Conservation (phyloP, 176 grass and related monocot species). For the Phoenix dactylifera region DNA sequence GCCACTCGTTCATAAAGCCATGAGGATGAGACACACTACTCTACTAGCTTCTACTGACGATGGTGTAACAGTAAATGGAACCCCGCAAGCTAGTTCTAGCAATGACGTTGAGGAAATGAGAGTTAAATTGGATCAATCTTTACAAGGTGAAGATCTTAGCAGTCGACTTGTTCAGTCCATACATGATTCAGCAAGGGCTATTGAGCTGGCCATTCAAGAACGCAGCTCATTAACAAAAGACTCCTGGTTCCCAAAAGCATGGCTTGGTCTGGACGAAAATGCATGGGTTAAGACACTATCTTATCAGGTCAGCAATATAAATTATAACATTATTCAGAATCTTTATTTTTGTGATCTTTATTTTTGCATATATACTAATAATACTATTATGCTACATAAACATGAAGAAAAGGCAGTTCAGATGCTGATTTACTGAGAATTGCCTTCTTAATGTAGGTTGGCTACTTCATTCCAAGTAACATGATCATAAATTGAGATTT, state of each 20-base stretch:
- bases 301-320: conserved; percentile 54
- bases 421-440: no score
- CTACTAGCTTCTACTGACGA: conserved; percentile 61
- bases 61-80: conserved; percentile 57
- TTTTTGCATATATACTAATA: background rate
- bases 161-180: conserved; percentile 68
- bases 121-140: conserved; percentile 58
- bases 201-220: conserved; percentile 78
- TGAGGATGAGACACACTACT: conserved; percentile 20
- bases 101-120: conserved; percentile 60
- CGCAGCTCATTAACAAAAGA: conserved; percentile 34
- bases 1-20: conserved; percentile 31
- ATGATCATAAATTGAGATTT: no score
- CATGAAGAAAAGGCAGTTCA: no score
- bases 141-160: conserved; percentile 66
- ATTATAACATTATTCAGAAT: conserved; percentile 12
- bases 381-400: background rate
- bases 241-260: conserved; percentile 74
- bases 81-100: conserved; percentile 39
- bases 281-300: conserved; percentile 84
- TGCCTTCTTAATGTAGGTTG: no score
- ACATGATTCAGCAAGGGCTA: conserved; percentile 88
- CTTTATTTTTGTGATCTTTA: no score
- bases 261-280: conserved; percentile 80
- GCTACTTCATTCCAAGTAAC: no score